Base-by-base conservation (phyloP, 805 yeast genomes). In the Metschnikowia dekortorum region DNA sequence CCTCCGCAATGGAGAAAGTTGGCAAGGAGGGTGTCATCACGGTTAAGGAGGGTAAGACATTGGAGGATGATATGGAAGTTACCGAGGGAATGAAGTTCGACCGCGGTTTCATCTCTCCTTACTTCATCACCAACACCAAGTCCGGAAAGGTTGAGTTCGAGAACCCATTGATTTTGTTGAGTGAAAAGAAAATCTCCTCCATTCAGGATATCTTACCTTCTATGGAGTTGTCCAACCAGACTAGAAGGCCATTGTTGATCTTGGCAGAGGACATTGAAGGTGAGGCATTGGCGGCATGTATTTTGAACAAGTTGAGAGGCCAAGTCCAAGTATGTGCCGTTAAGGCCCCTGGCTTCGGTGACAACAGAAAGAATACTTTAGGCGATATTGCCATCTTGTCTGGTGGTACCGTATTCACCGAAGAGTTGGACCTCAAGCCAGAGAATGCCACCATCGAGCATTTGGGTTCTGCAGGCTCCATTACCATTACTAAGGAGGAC, bases 11-110 rank as follows among this genome's bases (percentile, higher is more conserved):
- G 95, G 97, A 90, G 75, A 91, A 91, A 72, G 99, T 92, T 53
- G 99, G 99, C 62, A 90, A 92, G 75, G 98, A 92, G 71, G 99
- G 99, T 79, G 98, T 92, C 56, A 91, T 92, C 70, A 92, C 98
- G 60, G 94, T 92, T 64, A 92, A 86, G 78, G 97, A 89, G 73
- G 98, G 98, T 62, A 91, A 89, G 80, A 94, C 97, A 61, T 78
- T 92, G 62, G 96, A 88, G 70, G 99, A 92, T 69, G 96, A 89
- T 71, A 82, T 92, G 62, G 97, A 91, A 74, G 95, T 92, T 54
- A 94, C 78, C 54, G 97, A 92, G 77, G 99, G 99, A 75, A 89
- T 92, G 96, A 85, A 92, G 75, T 92, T 94, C 67, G 97, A 90
- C 76, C 88, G 98, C 67, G 98, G 98, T 62, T 94, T 81, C 80